Evolutionary conservation across 176 grass and related monocot species (phyloP), one percentile per base, ranked within the genome.

Genomic region (Aechmea fasciata): DNA sequence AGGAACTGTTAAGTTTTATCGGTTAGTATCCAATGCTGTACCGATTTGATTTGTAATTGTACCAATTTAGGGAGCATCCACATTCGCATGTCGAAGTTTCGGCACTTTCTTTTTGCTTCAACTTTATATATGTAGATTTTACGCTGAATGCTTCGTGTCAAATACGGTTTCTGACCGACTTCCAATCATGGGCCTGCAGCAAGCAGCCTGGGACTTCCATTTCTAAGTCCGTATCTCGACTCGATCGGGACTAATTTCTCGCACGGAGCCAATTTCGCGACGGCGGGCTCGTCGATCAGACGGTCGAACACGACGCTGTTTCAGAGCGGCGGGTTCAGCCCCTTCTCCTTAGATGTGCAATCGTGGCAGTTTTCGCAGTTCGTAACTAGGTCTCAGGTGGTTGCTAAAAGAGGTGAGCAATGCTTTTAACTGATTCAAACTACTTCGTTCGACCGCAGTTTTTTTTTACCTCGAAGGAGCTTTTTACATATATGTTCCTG

Each of bases 251-350:
- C 77, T 20, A 99, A 99, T 52, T 99, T 93, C 82, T 75, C 86
- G 28, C 87, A 90, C 25, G 94, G 94, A 75, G 87, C 90, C 59
- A 99, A 93, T 75, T 99, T 99, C 18, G 94, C 94, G 0, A 99
- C 90, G 1, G 89, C 90, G 6, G 94, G 90, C 47, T 99, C 94
- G 0, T 83, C 94, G 2, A 93, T 99, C 78, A 78, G 82, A 70
- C 68, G 90, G 25, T 79, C 87, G 65, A 99, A 99, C 47, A 75
- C 71, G 13, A 90, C 89, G 7, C 41, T 99, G 47, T 99, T 99
- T 57, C 29, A 85, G 66, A 83, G 82, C 23, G 33, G 33, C 6
- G 94, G 94, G 9, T 93, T 72, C 77, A 99, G 94, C 53, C 94
- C 94, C 57, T 85, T 99, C 73, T 90, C 89, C 49, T 64, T 99